phyloP scores from a whole-genome alignment of 129 eudicot species.

The Pittosporum tobira region DNA sequence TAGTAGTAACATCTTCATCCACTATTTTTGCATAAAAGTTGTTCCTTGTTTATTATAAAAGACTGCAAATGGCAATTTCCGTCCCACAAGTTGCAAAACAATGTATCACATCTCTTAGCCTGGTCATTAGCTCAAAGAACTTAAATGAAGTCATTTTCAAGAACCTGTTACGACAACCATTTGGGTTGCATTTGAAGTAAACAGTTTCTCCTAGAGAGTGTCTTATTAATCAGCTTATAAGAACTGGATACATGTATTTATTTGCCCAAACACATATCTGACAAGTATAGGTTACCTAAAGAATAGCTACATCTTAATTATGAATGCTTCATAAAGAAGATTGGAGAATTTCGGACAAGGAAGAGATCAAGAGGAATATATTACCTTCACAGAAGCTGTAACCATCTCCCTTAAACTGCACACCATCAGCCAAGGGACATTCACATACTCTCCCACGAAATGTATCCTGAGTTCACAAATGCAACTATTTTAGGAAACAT shows the following conservation, averaged over 20 bases:
- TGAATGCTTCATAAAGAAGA: not conserved
- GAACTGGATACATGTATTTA: not conserved
- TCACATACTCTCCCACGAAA: conserved; percentile 94
- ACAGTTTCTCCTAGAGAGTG: not conserved
- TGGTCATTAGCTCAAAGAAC: not conserved
- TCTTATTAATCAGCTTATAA: not conserved
- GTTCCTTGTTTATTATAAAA: not conserved
- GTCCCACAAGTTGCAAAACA: not conserved
- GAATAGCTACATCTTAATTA: not conserved
- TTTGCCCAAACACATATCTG: not conserved
- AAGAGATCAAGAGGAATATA: not conserved
- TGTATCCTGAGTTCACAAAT: conserved; percentile 53
- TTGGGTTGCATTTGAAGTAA: not conserved
- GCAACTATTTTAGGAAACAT: conserved; percentile 8
- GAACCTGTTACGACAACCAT: not conserved
- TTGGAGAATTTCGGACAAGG: not conserved
- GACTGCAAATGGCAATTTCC: not conserved
- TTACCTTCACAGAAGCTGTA: conserved; percentile 77
- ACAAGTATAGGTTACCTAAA: not conserved
- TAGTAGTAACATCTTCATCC: not conserved
- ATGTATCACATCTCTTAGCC: not conserved
- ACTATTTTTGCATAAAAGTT: no score
- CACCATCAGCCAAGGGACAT: conserved; percentile 89
- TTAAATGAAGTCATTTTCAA: not conserved
- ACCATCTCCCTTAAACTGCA: conserved; percentile 90